These are phyloP conservation scores for Sordariomycetes sp. DNA, from an alignment of 2,329 filamentous ascomycete species.

Conservation along the genomic window DNA sequence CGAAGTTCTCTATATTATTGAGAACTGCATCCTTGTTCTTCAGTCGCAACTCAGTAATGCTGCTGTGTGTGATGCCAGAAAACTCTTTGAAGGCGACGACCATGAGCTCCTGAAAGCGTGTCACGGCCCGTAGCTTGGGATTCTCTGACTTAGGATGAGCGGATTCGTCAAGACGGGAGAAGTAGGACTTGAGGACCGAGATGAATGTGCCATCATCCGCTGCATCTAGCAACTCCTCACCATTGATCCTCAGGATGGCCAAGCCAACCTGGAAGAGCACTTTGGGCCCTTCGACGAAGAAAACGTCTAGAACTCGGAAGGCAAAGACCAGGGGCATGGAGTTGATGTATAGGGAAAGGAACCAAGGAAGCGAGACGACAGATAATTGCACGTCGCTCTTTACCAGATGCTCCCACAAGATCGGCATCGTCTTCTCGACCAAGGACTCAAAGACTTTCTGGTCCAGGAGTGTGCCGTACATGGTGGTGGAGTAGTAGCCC, in stretches of 20 bases:
- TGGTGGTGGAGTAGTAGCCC: constrained; percentile 96
- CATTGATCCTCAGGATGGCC: constrained; percentile 94
- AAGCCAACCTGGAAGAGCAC: constrained; percentile 94
- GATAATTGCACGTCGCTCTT: constrained; percentile 96
- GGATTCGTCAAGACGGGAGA: constrained; percentile 85
- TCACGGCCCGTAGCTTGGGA: constrained; percentile 85
- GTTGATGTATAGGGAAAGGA: constrained; percentile 96
- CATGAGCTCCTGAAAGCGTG: constrained; percentile 96
- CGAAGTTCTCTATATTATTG: constrained; percentile 93
- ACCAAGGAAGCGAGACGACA: constrained; percentile 95
- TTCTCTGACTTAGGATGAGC: constrained; percentile 95
- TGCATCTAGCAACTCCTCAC: constrained; percentile 88
- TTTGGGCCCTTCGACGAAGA: constrained; percentile 96
- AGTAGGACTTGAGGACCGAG: constrained; percentile 90
- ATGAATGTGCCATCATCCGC: constrained; percentile 95
- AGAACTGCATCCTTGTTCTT: constrained; percentile 94
- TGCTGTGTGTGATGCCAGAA: constrained; percentile 86
- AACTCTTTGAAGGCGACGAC: constrained; percentile 99
- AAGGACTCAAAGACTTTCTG: constrained; percentile 96
- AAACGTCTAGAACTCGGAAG: constrained; percentile 92
- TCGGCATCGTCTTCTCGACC: constrained; percentile 98
- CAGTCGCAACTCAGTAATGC: constrained; percentile 76
- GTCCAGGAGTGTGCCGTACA: constrained; percentile 96
- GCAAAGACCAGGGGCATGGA: constrained; percentile 98
- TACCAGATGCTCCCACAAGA: constrained; percentile 96